These are phyloP conservation scores for Lenwebbia sp. DNA, from an alignment of 345 rosid genomes.

Conservation along the genomic window DNA sequence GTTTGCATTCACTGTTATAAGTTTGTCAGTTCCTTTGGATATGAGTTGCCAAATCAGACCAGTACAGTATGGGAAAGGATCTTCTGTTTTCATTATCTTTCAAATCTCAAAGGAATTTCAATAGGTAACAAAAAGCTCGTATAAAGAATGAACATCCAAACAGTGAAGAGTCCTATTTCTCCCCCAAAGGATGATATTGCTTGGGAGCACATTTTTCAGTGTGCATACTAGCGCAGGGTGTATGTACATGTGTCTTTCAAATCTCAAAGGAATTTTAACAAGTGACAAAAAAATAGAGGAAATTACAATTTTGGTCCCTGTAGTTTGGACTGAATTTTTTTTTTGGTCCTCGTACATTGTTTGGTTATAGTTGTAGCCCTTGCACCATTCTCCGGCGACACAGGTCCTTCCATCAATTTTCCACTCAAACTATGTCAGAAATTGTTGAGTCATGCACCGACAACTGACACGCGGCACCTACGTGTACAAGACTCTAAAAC, in stretches of 20 bases:
- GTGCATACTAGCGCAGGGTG: background rate
- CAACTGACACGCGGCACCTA: background rate
- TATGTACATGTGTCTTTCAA: background rate
- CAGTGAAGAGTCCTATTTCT: background rate
- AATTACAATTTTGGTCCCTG: background rate
- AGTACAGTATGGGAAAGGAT: background rate
- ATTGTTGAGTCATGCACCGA: background rate
- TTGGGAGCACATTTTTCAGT: background rate
- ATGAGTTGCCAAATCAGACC: background rate
- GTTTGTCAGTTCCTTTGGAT: background rate
- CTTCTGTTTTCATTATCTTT: background rate
- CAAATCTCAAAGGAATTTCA: background rate
- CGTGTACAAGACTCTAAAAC: background rate
- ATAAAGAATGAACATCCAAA: background rate
- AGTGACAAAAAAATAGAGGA: background rate
- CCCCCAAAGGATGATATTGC: background rate
- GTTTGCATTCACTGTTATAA: background rate
- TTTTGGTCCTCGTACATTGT: background rate
- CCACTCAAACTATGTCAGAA: background rate
- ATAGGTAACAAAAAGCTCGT: background rate
- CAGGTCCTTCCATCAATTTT: background rate
- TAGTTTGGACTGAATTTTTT: background rate
- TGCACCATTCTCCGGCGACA: background rate
- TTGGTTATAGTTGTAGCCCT: background rate
- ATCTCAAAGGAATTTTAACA: background rate